Base-by-base conservation (phyloP, 192 early-diverging fungal genomes). In the Coemansia sp. region DNA sequence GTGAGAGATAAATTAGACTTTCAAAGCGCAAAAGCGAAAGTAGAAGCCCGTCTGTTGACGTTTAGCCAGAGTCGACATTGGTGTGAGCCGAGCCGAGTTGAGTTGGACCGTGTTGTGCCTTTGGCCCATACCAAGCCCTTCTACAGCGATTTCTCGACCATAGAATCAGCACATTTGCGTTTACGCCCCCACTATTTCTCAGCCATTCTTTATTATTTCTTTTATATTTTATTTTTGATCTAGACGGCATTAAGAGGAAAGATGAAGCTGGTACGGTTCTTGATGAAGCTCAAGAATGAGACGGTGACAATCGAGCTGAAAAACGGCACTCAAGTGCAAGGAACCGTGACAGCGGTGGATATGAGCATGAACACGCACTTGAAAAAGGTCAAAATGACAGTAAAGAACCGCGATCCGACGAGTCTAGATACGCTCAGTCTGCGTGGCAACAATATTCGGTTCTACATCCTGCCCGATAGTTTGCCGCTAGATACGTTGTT, bases 341-440 rank as follows among this genome's bases (percentile, higher is more conserved):
- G 98, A 63, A 99, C 97, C 20, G 91, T 99, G 65, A 94, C 93
- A 40, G 91, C 90, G 66, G 96, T 98, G 24, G 98, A 99, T 74
- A 97, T 99, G 96, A 93, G 91, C 84, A 99, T 99, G 98, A 99
- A 99, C 85, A 98, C 95, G 70, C 98, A 99, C 83, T 86, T 99
- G 80, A 97, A 97, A 75, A 90, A 93, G 43, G 97, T 98, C 65
- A 99, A 99, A 83, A 95, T 99, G 97, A 98, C 97, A 0, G 92
- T 98, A 11, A 93, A 93, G 75, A 92, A 90, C 81, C 92, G 92
- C 82, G 95, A 98, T 66, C 94, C 98, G 10, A 87, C 90, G 43
- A 90, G 86, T 59, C 85, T 99, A 29, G 98, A 99, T 72, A 89
- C 93, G n/a, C 87, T 99, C 51, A 94, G 93, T 69, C 91, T 99